These are phyloP conservation scores for Candida silvicultrix DNA, from an alignment of 805 yeast genomes.

Conservation along the genomic window DNA sequence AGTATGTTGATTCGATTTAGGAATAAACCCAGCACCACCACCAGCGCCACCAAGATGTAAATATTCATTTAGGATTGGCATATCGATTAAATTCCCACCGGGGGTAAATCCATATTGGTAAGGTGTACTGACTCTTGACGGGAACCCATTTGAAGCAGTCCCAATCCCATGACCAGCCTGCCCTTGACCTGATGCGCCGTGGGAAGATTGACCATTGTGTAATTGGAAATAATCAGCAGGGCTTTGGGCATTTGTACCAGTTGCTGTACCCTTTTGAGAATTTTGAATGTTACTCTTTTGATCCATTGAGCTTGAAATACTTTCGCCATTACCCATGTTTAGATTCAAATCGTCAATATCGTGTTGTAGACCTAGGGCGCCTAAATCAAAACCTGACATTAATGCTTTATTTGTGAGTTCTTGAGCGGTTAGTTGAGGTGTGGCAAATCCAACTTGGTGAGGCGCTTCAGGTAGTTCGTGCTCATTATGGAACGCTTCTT, in stretches of 20 bases:
- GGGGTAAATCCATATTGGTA: slow-evolving; percentile 18
- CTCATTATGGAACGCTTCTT: background rate
- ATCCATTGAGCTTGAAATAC: slow-evolving; percentile 2
- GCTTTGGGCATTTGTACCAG: background rate
- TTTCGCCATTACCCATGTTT: slow-evolving; percentile 20
- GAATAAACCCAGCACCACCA: slow-evolving; percentile 35
- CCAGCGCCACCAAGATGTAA: slow-evolving; percentile 32
- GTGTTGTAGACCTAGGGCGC: slow-evolving; percentile 28
- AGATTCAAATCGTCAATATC: slow-evolving; percentile 16
- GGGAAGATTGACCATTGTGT: background rate
- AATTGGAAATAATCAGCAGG: background rate
- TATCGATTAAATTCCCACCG: slow-evolving; percentile 22
- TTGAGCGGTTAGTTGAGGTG: slow-evolving; percentile 63
- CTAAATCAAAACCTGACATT: slow-evolving; percentile 31
- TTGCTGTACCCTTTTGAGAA: background rate
- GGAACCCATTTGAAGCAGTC: background rate
- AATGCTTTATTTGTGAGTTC: slow-evolving; percentile 30
- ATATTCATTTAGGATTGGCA: slow-evolving; percentile 33
- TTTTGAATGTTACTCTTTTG: background rate
- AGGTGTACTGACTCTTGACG: slow-evolving; percentile 13
- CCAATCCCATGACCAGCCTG: background rate
- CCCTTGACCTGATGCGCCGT: too few relatives aligned
- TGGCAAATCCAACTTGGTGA: slow-evolving; percentile 70
- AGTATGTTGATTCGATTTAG: slow-evolving; percentile 1
- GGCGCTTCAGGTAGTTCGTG: slow-evolving; percentile 39